These are phyloP conservation scores for Vickermania ingenoplastis DNA, from an alignment of 208 protist genomes.

Conservation along the genomic window DNA sequence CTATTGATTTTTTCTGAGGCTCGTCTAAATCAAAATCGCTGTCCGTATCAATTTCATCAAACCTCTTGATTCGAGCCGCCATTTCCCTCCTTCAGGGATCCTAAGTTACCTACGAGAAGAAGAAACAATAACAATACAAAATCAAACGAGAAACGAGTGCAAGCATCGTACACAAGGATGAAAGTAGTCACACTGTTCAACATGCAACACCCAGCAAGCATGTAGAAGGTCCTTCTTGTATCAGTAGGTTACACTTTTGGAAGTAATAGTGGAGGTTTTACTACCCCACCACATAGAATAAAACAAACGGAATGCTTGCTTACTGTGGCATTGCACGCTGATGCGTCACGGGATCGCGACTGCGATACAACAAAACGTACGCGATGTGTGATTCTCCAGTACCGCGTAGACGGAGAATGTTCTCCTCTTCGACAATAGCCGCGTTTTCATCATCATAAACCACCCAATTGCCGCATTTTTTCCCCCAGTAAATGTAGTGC, in stretches of 20 bases:
- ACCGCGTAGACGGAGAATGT: slow-evolving; percentile 63
- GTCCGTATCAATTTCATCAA: slow-evolving; percentile 33
- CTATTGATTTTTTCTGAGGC: slow-evolving; percentile 6
- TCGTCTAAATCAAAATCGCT: slow-evolving; percentile 19
- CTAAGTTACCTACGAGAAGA: too few species aligned
- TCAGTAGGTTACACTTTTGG: too few species aligned
- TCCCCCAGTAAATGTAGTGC: slow-evolving; percentile 91
- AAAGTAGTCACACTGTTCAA: too few species aligned
- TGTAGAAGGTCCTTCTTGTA: too few species aligned
- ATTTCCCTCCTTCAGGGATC: too few species aligned
- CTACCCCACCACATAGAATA: too few species aligned
- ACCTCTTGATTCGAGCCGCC: slow-evolving; percentile 7
- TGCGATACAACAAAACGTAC: slow-evolving; percentile 77
- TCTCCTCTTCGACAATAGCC: slow-evolving; percentile 57
- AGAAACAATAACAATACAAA: slow-evolving; percentile 1
- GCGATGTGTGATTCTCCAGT: slow-evolving; percentile 75
- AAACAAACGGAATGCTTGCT: too few species aligned
- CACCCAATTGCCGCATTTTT: slow-evolving; percentile 48
- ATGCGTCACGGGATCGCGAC: slow-evolving; percentile 40
- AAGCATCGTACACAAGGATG: too few species aligned
- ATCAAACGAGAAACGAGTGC: too few species aligned
- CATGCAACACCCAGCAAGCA: too few species aligned
- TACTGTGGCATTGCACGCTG: slow-evolving; percentile 35
- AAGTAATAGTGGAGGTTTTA: too few species aligned
- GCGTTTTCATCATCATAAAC: slow-evolving; percentile 70